A percentile compares a stretch with the other conserved stretches of the same genome.
These are phyloP conservation scores for Trichoderma simmonsii DNA, from an alignment of 2,329 filamentous ascomycete species.

Conservation along the genomic window DNA sequence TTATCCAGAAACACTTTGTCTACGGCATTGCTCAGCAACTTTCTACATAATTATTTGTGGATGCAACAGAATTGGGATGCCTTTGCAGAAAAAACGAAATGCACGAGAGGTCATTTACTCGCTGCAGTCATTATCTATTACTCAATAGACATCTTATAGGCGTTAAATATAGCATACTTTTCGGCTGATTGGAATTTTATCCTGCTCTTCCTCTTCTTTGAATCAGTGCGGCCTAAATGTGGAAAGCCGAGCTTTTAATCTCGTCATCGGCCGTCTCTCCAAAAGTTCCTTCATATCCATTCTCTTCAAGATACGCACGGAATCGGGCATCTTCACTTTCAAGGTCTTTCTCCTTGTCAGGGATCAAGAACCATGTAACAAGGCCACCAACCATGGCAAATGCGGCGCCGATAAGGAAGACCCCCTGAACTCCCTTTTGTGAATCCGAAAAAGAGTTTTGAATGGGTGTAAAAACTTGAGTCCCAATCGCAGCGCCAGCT, in stretches of 20 bases:
- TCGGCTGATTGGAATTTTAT: neutral
- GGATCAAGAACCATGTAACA: conserved; percentile 29
- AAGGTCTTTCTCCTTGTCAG: conserved; percentile 21
- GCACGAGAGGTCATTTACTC: neutral
- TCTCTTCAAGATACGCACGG: conserved; percentile 22
- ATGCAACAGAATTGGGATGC: neutral
- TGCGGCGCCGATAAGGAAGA: conserved; percentile 29
- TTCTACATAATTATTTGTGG: neutral
- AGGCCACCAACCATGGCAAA: conserved; percentile 27
- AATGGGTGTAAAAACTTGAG: conserved; percentile 27
- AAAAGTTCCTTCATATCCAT: conserved; percentile 19
- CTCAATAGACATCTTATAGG: neutral
- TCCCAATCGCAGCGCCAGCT: conserved; percentile 49
- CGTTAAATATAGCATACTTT: neutral
- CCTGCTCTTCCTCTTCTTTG: neutral
- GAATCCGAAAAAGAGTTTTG: conserved; percentile 24
- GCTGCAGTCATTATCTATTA: neutral
- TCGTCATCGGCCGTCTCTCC: neutral
- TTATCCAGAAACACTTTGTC: neutral
- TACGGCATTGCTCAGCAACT: neutral
- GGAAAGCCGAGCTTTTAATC: neutral
- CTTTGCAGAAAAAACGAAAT: neutral
- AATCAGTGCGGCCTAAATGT: neutral
- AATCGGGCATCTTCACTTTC: conserved; percentile 24
- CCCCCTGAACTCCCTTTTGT: conserved; percentile 26